Base-by-base conservation (phyloP, 371 early-diverging fungal species). In the Mortierella sp. region DNA sequence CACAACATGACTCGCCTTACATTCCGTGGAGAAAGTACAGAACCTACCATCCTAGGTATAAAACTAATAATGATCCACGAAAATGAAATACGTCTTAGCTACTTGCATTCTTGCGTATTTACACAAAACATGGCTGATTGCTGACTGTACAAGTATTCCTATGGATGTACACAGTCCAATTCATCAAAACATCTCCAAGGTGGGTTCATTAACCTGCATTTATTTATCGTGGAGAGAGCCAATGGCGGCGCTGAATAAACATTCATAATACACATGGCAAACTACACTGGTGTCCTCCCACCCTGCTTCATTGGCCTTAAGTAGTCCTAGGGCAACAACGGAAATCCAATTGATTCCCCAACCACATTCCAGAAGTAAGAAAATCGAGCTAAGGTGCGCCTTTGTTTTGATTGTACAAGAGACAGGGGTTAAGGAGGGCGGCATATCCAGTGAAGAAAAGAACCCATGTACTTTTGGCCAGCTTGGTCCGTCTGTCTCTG, bases 371-470 rank as follows among this genome's bases (percentile, higher is more conserved):
- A 47, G 47, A n/a, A n/a, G n/a, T 17, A 47, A 47, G 13, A n/a
- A n/a, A n/a, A 17, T n/a, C n/a, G 17, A 47, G 47, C 8, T n/a
- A 47, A 13, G 43, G 9, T 35, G 35, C 35, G 40, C 40, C 5
- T 40, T 40, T 40, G 40, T 40, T 40, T 49, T 49, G 49, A 49
- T 40, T 4, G 49, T 49, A 49, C 49, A 49, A 49, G 23, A 49
- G 19, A n/a, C 49, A 49, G 49, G 49, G 49, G 49, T 8, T 8
- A 40, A 10, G 40, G 10, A 10, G 15, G 15, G 40, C 10, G 13
- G 10, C 10, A 10, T 15, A 40, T 10, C 40, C 40, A 40, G 35
- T 35, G 35, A 35, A 35, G 15, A 13, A 17, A 45, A 17, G 45
- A n/a, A 45, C 45, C 45, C n/a, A 17, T 5, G 45, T 45, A n/a